Evolutionary conservation across 805 yeast genomes (phyloP).

Genomic region (Saccharomycopsis amapae): DNA sequence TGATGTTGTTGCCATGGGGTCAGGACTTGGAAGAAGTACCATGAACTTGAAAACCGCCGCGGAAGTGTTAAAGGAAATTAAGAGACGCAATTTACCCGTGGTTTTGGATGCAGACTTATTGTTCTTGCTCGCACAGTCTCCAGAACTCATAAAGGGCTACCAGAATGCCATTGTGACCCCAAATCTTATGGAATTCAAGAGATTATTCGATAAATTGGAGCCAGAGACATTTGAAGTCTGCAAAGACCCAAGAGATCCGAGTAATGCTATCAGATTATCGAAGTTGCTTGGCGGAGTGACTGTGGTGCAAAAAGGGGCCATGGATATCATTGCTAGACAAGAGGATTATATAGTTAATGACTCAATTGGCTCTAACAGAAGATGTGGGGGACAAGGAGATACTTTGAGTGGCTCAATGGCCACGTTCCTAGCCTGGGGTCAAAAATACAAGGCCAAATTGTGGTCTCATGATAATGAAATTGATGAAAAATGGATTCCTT

Average conservation of each 20-base stretch:
- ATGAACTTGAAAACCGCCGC: slow-evolving; percentile 55
- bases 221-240: slow-evolving; percentile 13
- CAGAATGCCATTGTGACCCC: slow-evolving; percentile 74
- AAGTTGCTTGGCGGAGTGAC: slow-evolving; percentile 46
- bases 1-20: slow-evolving; percentile 84
- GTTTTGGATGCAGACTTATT: slow-evolving; percentile 90
- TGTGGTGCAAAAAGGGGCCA: slow-evolving; percentile 65
- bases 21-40: slow-evolving; percentile 85
- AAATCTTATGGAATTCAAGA: slow-evolving; percentile 73
- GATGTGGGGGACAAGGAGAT: slow-evolving; percentile 98
- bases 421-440: slow-evolving; percentile 73
- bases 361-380: slow-evolving; percentile 57
- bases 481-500: slow-evolving; percentile 26
- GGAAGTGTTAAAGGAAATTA: slow-evolving; percentile 51
- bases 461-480: slow-evolving; percentile 45
- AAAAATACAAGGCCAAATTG: slow-evolving; percentile 45
- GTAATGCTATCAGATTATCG: slow-evolving; percentile 37
- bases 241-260: slow-evolving; percentile 6
- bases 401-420: slow-evolving; percentile 83
- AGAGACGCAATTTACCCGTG: slow-evolving; percentile 53
- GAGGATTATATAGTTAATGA: slow-evolving; percentile 37
- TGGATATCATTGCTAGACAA: slow-evolving; percentile 57
- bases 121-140: slow-evolving; percentile 53
- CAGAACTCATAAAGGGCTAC: slow-evolving; percentile 48
- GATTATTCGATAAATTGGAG: slow-evolving; percentile 39